A percentile compares a stretch with the other conserved stretches of the same genome.
Evolutionary conservation across 805 yeast genomes (phyloP).

Genomic region (Priceomyces castillae): DNA sequence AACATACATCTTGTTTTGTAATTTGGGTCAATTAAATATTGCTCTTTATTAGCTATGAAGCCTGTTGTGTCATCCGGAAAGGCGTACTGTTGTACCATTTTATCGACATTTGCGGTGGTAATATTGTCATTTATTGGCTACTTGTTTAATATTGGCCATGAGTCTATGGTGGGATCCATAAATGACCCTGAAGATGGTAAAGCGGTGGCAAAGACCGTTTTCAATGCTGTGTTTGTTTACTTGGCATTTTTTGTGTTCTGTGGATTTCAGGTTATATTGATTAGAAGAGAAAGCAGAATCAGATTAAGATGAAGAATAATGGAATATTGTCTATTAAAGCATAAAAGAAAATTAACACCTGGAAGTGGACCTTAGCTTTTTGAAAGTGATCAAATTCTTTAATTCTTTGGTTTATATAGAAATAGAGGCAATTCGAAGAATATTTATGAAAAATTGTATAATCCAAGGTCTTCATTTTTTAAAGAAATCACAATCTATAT

Average conservation of each 20-base stretch:
- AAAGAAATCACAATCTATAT: not conserved
- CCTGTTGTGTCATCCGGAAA: constrained; percentile 58
- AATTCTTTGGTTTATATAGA: not conserved
- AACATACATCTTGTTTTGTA: not conserved
- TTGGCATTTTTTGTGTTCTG: constrained; percentile 79
- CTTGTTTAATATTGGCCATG: constrained; percentile 77
- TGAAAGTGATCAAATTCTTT: not conserved
- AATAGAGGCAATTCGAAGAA: not conserved
- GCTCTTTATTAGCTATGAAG: constrained; percentile 27
- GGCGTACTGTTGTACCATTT: constrained; percentile 93
- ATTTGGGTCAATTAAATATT: not conserved
- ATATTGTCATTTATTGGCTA: constrained; percentile 83
- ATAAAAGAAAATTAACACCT: not conserved
- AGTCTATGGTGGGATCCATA: constrained; percentile 88
- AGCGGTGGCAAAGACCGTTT: constrained; percentile 88
- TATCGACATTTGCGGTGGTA: constrained; percentile 89
- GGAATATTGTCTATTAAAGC: not conserved
- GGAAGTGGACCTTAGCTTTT: not conserved
- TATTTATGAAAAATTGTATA: not conserved
- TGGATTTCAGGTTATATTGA: constrained; percentile 74
- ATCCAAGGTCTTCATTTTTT: not conserved
- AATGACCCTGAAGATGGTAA: constrained; percentile 90
- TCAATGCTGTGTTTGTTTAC: constrained; percentile 86
- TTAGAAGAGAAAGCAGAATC: constrained; percentile 65
- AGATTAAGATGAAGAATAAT: constrained; percentile 24